Base-by-base conservation (phyloP, 108 stramenopile species). In the Skeletonema menzelii region DNA sequence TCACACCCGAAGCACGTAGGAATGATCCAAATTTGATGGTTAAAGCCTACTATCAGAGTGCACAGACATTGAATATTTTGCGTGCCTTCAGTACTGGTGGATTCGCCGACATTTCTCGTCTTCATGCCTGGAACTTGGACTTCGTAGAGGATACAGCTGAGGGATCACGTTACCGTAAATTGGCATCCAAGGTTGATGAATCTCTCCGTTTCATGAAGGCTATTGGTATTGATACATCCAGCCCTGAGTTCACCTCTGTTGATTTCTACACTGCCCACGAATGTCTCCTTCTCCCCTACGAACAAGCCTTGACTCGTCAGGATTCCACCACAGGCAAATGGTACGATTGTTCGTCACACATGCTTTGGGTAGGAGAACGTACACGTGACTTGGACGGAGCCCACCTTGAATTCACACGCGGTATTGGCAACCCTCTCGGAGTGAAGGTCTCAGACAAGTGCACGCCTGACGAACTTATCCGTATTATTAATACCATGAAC, bases 311-410 rank as follows among this genome's bases (percentile, higher is more conserved):
- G 76, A 99, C 99, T 40, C 88, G 98, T 28, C 74, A 90, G 70
- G 98, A 98, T 80, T 97, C 96, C n/a, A 95, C 90, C 38, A 97
- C 97, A 4, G 98, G 95, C 32, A 91, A 86, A 63, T 99, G 88
- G 89, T 98, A 97, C 76, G 97, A 97, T 84, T 97, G 97, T 80
- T 97, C 97, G 24, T 94, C 97, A 0, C 98, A 98, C 87, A 96
- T 99, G 93, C 86, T 99, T 34, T 99, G 99, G 98, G 94, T 99
- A 26, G 99, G 99, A 46, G 99, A 99, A 78, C 95, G 99, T 60
- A 99, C 99, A 30, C 90, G 99, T 59, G 90, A 98, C 82, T 87
- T 97, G 53, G 99, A 97, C 76, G 88, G 93, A 32, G 97, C 97
- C n/a, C 99, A 99, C 73, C 72, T 98, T 65, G 98, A 99, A 87